A percentile compares a stretch with the other conserved stretches of the same genome.
Evolutionary conservation across 2,329 filamentous ascomycete species (phyloP).

Genomic region (Anthostomella pinea): DNA sequence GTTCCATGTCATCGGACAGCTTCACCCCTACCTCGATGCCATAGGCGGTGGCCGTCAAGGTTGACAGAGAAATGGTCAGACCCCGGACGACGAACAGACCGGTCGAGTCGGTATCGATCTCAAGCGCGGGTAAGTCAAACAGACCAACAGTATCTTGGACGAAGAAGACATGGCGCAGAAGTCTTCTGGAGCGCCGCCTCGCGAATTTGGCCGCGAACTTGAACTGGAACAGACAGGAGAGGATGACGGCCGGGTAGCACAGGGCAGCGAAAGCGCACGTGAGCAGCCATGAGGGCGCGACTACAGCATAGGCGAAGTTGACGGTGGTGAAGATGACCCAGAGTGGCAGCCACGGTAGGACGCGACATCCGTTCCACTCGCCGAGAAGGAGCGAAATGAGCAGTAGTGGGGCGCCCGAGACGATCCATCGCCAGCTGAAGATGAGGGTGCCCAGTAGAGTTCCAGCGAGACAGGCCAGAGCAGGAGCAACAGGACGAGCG

Average conservation of each 20-base stretch:
- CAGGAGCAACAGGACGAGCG: not conserved
- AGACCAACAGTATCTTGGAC: conserved; percentile 48
- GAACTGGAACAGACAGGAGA: conserved; percentile 47
- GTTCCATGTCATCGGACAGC: conserved; percentile 49
- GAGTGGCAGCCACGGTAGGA: conserved; percentile 42
- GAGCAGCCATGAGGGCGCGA: conserved; percentile 51
- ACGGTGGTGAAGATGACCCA: conserved; percentile 45
- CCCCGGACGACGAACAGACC: conserved; percentile 52
- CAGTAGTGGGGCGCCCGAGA: not conserved
- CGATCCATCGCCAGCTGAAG: conserved; percentile 15
- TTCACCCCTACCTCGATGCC: conserved; percentile 53
- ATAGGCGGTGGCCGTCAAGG: conserved; percentile 47
- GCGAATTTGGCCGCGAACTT: conserved; percentile 18
- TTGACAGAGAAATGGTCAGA: conserved; percentile 48
- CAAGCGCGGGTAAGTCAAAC: conserved; percentile 43
- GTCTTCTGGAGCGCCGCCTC: conserved; percentile 38
- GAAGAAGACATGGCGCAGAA: conserved; percentile 35
- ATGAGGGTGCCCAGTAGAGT: conserved; percentile 10
- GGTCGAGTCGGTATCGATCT: conserved; percentile 52
- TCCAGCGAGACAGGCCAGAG: no score
- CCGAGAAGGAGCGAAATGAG: conserved; percentile 26
- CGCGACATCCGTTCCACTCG: conserved; percentile 31
- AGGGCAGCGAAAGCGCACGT: conserved; percentile 39
- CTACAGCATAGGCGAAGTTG: conserved; percentile 45
- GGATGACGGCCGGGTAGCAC: conserved; percentile 40